Evolutionary conservation across 2,329 filamentous ascomycete genomes (phyloP).

Genomic region (Thelonectria olida): DNA sequence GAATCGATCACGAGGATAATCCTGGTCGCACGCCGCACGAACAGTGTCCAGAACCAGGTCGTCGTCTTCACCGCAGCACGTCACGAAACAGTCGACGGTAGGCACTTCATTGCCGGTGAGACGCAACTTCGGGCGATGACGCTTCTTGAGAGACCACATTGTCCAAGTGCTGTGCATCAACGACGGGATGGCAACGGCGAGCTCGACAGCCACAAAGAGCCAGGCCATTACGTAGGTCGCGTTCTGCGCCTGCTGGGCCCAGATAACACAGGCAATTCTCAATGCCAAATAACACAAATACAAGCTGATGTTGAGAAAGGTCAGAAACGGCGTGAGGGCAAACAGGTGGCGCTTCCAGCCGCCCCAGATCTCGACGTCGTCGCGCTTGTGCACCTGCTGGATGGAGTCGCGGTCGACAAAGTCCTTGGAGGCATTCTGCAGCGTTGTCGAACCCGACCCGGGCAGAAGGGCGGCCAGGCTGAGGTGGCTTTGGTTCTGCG

Average conservation of each 20-base stretch:
- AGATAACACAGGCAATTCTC: constrained; percentile 62
- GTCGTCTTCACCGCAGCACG: constrained; percentile 66
- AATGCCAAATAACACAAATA: constrained; percentile 60
- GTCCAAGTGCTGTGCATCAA: constrained; percentile 68
- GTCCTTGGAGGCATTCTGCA: constrained; percentile 41
- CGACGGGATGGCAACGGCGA: constrained; percentile 62
- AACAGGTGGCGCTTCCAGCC: constrained; percentile 55
- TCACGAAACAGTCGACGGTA: constrained; percentile 65
- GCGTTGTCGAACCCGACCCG: constrained; percentile 38
- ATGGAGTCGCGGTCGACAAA: constrained; percentile 45
- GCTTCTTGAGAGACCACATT: constrained; percentile 64
- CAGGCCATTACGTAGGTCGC: constrained; percentile 60
- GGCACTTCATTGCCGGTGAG: constrained; percentile 59
- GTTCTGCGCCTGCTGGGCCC: constrained; percentile 54
- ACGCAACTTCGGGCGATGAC: constrained; percentile 62
- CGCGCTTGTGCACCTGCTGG: constrained; percentile 52
- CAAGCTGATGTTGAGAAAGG: constrained; percentile 51
- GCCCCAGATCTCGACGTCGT: constrained; percentile 55
- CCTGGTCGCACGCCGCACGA: constrained; percentile 61
- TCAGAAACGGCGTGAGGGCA: constrained; percentile 49
- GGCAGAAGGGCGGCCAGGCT: constrained; percentile 53
- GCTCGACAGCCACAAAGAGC: constrained; percentile 65
- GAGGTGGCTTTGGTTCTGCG: constrained; percentile 53
- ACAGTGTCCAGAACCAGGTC: constrained; percentile 66
- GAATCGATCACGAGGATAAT: constrained; percentile 63